These are phyloP conservation scores for Penicillium crustosum DNA, from an alignment of 2,329 filamentous ascomycete genomes.

Conservation along the genomic window DNA sequence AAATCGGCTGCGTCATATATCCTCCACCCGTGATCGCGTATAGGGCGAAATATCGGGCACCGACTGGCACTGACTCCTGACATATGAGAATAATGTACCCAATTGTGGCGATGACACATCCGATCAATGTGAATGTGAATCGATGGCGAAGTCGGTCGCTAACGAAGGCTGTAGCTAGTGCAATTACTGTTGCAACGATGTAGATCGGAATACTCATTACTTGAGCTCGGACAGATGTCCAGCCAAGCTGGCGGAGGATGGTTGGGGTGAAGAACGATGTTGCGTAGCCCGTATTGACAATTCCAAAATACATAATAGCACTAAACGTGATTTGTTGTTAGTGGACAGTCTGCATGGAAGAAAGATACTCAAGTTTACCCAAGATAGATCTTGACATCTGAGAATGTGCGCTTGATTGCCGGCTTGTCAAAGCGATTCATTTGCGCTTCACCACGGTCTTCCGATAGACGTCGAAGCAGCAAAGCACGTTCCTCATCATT, in stretches of 20 bases:
- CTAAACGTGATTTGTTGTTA: slow-evolving; percentile 18
- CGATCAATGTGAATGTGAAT: slow-evolving; percentile 55
- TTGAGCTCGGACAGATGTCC: slow-evolving; percentile 52
- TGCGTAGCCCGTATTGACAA: slow-evolving; percentile 52
- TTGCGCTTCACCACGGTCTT: slow-evolving; percentile 46
- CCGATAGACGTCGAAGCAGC: slow-evolving; percentile 44
- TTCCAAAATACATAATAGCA: slow-evolving; percentile 64
- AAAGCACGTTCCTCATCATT: slow-evolving; percentile 46
- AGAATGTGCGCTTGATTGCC: slow-evolving; percentile 49
- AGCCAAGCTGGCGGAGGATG: slow-evolving; percentile 54
- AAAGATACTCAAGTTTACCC: slow-evolving; percentile 26
- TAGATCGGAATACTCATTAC: slow-evolving; percentile 56
- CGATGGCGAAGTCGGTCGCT: slow-evolving; percentile 55
- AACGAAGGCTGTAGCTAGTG: slow-evolving; percentile 51
- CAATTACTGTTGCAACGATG: slow-evolving; percentile 62
- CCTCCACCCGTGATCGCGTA: slow-evolving; percentile 56
- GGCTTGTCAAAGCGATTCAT: slow-evolving; percentile 57
- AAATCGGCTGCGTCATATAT: slow-evolving; percentile 57
- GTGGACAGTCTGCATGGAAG: slow-evolving; percentile 12
- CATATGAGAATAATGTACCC: slow-evolving; percentile 58
- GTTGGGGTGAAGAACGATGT: slow-evolving; percentile 46
- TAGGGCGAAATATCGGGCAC: slow-evolving; percentile 55
- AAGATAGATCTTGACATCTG: slow-evolving; percentile 43
- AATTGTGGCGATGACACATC: slow-evolving; percentile 51
- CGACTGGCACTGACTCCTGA: slow-evolving; percentile 49